Evolutionary conservation across 2,329 filamentous ascomycete species (phyloP), one percentile per base, ranked within the genome.

Genomic region (Penicillium thymicola): DNA sequence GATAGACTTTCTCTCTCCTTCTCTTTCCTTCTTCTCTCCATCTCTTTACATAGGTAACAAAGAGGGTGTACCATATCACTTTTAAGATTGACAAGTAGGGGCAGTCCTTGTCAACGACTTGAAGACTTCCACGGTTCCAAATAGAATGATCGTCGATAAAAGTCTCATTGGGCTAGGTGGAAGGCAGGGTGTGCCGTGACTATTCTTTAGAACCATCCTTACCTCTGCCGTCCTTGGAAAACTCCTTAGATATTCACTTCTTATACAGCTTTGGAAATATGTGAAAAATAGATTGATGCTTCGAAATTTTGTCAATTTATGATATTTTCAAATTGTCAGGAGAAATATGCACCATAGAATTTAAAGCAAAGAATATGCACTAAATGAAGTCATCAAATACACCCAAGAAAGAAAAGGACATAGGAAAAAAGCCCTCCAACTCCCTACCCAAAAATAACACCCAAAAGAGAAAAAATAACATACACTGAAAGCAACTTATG

Each of bases 401-500:
- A 54, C 38, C 8, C 32, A 43, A 55, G 34, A 32, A 48, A 48
- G 23, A 21, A 45, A 52, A 43, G 7, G 18, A 32, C 16, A 5
- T 8, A 36, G 5, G 34, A 23, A 43, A 25, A 23, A 16, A 23
- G 6, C 18, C 21, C 18, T 11, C 32, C 13, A 44, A 57, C 37
- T 30, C 54, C 50, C 5, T 25, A 30, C 13, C 13, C 30, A 5
- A 18, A 34, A 5, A 44, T 6, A 32, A 21, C 5, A 1, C 18
- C 13, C 14, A 27, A n/a, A 18, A 32, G 32, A 47, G 14, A 42
- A 18, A 34, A 37, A 25, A 10, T n/a, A 34, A 47, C 11, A 44
- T 32, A 49, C 49, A 57, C 11, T 10, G n/a, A 42, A 46, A 48
- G 43, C n/a, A 54, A 54, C 28, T 4, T 48, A 49, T 48, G 51